Percentiles rank a stretch among this genome's conserved stretches.
phyloP scores from a whole-genome alignment of 1,139 yeast genomes.

The Taphrina pruni region DNA sequence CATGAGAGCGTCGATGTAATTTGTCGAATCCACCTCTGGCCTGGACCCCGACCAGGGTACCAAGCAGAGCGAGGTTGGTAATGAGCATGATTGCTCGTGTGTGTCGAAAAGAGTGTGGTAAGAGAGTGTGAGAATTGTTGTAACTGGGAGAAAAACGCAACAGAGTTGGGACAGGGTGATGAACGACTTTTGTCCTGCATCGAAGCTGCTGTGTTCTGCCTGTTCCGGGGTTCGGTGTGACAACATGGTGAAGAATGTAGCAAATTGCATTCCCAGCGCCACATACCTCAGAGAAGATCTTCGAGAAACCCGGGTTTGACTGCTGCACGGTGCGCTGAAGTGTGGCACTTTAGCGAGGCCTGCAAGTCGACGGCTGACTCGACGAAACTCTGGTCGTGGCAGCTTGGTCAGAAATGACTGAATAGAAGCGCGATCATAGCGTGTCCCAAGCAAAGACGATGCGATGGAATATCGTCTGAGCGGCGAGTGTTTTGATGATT shows the following conservation, averaged over 20 bases:
- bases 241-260: slow-evolving; percentile 15
- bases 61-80: slow-evolving; percentile 17
- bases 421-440: background rate
- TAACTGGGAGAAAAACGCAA: slow-evolving; percentile 2
- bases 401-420: background rate
- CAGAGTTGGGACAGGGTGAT: slow-evolving; percentile 11
- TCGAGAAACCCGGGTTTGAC: slow-evolving; percentile 8
- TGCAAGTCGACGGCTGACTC: too few relatives aligned
- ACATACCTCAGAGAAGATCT: slow-evolving; percentile 13
- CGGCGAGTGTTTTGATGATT: slow-evolving; percentile 1
- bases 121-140: slow-evolving; percentile 15
- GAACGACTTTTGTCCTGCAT: background rate
- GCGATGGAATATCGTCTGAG: background rate
- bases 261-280: slow-evolving; percentile 17
- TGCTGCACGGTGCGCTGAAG: slow-evolving; percentile 6
- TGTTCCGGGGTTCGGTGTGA: background rate
- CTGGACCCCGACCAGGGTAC: slow-evolving; percentile 18
- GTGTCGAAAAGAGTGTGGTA: slow-evolving; percentile 14
- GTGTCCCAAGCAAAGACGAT: background rate
- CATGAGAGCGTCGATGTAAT: slow-evolving; percentile 19
- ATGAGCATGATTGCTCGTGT: slow-evolving; percentile 11
- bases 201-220: background rate
- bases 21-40: slow-evolving; percentile 22
- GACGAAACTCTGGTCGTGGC: too few relatives aligned
- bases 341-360: background rate